A percentile compares a stretch with the other conserved stretches of the same genome.
Conservation (phyloP, 169 alveolate species). For the Plasmodium malariae region DNA sequence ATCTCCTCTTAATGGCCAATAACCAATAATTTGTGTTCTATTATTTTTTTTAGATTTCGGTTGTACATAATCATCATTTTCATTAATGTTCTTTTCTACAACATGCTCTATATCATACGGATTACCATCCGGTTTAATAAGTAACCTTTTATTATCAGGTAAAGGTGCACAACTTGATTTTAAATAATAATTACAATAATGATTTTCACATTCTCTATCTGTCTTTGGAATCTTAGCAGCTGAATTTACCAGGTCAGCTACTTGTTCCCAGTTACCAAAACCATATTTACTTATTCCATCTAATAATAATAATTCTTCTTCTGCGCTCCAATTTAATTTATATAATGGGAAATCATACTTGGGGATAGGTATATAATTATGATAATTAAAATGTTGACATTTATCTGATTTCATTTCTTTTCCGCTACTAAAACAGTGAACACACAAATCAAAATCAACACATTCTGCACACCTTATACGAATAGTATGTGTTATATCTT, state of each 20-base stretch:
- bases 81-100: slow-evolving; percentile 39
- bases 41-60: slow-evolving; percentile 80
- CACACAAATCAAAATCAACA: slow-evolving; percentile 90
- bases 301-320: slow-evolving; percentile 90
- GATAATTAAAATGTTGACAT: slow-evolving; percentile 87
- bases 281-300: slow-evolving; percentile 94
- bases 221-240: slow-evolving; percentile 82
- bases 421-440: slow-evolving; percentile 91
- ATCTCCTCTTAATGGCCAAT: slow-evolving; percentile 98
- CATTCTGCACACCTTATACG: slow-evolving; percentile 93
- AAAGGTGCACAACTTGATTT: slow-evolving; percentile 88
- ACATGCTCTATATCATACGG: slow-evolving; percentile 71
- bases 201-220: slow-evolving; percentile 88
- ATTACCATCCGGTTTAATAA: slow-evolving; percentile 66
- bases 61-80: slow-evolving; percentile 54
- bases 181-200: slow-evolving; percentile 85
- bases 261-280: slow-evolving; percentile 92
- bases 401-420: slow-evolving; percentile 85
- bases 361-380: slow-evolving; percentile 92
- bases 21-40: slow-evolving; percentile 93
- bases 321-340: slow-evolving; percentile 92
- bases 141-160: slow-evolving; percentile 79
- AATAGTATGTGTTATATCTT: slow-evolving; percentile 83
- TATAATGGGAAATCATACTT: slow-evolving; percentile 89
- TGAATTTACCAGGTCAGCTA: slow-evolving; percentile 83